Base-by-base conservation (phyloP, 257 asterid species). In the Cynanchum wilfordii region DNA sequence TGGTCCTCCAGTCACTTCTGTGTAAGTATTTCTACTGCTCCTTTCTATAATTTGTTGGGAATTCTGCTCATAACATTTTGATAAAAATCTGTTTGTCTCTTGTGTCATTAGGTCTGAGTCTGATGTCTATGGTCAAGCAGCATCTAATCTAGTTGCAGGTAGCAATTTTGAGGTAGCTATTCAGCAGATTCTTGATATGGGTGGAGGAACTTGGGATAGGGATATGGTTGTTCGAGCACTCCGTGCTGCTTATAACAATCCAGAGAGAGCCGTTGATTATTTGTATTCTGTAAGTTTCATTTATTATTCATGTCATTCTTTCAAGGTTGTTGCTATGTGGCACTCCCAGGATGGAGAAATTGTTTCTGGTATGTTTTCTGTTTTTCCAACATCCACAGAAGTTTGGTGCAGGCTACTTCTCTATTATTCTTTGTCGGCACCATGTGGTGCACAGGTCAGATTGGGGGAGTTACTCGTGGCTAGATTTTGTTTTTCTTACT, bases 261-360 rank as follows among this genome's bases (percentile, higher is more conserved):
- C 96, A 1, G 98, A 92, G 80, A 88, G 96, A 82, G 98, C 98
- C 13, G 89, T 92, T 79, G 96, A 92, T 78, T 92, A 92, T 82
- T 77, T 92, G 38, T 89, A 92, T 79, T 87, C 96, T 73, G 96
- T 92, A 75, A 80, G 96, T 77, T 29, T 36, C 40, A 60, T 72
- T 51, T n/a, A 20, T 17, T 55, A 0, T 56, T 27, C 13, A 22
- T 36, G 2, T 71, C 9, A 6, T 29, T 16, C 22, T 25, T 40
- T 71, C 67, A 4, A 56, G 20, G 50, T 45, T 63, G 50, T 59
- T 63, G 7, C 29, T 20, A 7, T 55, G 5, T 5, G 9, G 36
- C 4, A 13, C 55, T 25, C n/a, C 42, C 57, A 19, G 29, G 60
- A 6, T 68, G 59, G 72, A 17, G 19, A 44, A 68, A 27, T 10